phyloP scores from a whole-genome alignment of 441 rosid genomes.

The Syzygium malaccense region DNA sequence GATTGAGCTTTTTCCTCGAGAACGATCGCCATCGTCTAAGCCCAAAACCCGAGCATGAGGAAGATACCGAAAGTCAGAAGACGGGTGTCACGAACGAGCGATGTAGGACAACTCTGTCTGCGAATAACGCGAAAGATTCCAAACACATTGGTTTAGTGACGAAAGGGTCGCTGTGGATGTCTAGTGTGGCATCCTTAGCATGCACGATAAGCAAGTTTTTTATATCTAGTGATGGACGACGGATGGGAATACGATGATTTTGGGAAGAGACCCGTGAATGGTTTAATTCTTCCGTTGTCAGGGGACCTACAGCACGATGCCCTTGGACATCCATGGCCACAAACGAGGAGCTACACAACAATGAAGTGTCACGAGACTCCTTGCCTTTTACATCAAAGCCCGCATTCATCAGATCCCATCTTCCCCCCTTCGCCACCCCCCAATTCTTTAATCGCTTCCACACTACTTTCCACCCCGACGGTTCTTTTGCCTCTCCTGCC shows the following conservation, averaged over 20 bases:
- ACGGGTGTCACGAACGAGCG: neutral
- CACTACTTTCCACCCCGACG: neutral
- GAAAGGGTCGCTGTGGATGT: neutral
- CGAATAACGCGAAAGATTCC: neutral
- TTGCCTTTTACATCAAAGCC: constrained; percentile 18
- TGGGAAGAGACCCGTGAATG: constrained; percentile 19
- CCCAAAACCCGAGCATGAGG: neutral
- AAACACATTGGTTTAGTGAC: neutral
- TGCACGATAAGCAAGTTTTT: neutral
- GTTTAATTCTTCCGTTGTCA: neutral
- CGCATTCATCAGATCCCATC: neutral
- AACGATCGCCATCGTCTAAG: neutral
- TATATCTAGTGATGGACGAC: neutral
- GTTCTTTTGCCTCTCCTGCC: neutral
- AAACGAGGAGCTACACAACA: constrained; percentile 47
- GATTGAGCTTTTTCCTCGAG: too few relatives aligned
- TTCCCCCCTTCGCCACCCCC: neutral
- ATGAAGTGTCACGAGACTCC: constrained; percentile 62
- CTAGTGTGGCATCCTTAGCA: neutral
- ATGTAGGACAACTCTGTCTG: neutral
- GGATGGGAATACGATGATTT: neutral
- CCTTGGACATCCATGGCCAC: constrained; percentile 6
- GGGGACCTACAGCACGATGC: constrained; percentile 11
- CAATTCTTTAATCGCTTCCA: neutral
- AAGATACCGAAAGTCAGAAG: neutral